Conservation (phyloP, 2,329 filamentous ascomycete genomes). For the Fusarium redolens region DNA sequence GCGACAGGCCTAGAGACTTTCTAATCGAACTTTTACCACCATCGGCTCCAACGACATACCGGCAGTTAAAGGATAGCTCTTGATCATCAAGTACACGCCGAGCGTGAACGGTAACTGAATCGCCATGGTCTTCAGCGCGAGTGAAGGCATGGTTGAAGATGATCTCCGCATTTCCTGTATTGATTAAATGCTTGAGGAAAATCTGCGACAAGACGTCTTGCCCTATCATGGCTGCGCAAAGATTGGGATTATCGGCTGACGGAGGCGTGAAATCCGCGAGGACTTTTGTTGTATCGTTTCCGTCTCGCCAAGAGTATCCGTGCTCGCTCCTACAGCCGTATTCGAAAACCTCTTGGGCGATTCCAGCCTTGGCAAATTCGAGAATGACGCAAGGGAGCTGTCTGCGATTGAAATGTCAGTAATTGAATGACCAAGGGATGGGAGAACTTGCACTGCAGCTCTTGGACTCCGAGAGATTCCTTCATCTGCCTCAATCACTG, state of each 20-base stretch:
- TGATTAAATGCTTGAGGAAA: not conserved
- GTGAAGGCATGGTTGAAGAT: not conserved
- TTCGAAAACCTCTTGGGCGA: rapidly evolving
- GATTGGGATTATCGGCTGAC: not conserved
- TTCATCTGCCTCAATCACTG: not conserved
- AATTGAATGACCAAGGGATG: rapidly evolving
- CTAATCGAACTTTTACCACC: not conserved
- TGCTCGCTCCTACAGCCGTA: rapidly evolving
- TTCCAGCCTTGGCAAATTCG: not conserved
- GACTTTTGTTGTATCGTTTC: not conserved
- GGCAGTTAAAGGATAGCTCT: not conserved
- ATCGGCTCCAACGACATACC: not conserved
- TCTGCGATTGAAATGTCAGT: not conserved
- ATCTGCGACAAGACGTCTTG: not conserved
- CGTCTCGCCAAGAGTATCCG: not conserved
- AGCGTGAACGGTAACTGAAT: not conserved
- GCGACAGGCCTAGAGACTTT: not conserved
- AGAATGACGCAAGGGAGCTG: not conserved
- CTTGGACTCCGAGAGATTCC: not conserved
- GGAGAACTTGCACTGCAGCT: not conserved
- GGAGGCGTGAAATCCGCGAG: not conserved
- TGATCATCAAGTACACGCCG: not conserved
- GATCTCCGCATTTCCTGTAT: not conserved
- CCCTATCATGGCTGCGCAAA: not conserved
- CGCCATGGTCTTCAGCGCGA: not conserved